Percentiles rank a stretch among this genome's conserved stretches.
Evolutionary conservation across 345 rosid species (phyloP).

Genomic region (Linum usitatissimum): DNA sequence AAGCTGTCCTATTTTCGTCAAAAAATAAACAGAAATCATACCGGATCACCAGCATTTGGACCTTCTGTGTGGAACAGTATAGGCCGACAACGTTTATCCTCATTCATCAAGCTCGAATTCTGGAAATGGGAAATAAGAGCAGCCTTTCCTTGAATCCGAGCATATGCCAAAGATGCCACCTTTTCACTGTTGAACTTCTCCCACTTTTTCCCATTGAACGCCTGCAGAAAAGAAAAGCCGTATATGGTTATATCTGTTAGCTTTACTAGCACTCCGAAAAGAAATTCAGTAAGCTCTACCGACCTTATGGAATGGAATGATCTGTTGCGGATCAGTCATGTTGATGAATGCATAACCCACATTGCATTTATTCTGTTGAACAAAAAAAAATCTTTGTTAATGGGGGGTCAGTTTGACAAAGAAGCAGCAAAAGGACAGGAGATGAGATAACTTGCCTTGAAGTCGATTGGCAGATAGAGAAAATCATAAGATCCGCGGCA

Average conservation of each 20-base stretch:
- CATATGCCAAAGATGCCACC: slow-evolving; percentile 66
- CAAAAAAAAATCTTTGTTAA: too few species aligned
- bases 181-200: slow-evolving; percentile 75
- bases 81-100: slow-evolving; percentile 64
- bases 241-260: slow-evolving; percentile 7
- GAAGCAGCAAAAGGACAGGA: slow-evolving; percentile 5
- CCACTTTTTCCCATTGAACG: slow-evolving; percentile 75
- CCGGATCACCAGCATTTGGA: slow-evolving; percentile 70
- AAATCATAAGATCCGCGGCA: slow-evolving; percentile 72
- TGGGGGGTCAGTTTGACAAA: not conserved
- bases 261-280: not conserved
- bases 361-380: slow-evolving; percentile 71
- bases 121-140: slow-evolving; percentile 75
- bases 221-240: slow-evolving; percentile 24
- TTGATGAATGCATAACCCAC: slow-evolving; percentile 92
- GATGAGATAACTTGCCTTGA: slow-evolving; percentile 40
- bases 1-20: not conserved
- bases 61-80: slow-evolving; percentile 66
- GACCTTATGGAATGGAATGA: slow-evolving; percentile 66
- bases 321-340: slow-evolving; percentile 66
- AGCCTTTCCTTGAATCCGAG: slow-evolving; percentile 62
- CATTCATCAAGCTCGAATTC: slow-evolving; percentile 75
- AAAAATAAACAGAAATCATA: slow-evolving; percentile 9
- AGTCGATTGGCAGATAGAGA: slow-evolving; percentile 72
- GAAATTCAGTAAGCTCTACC: slow-evolving; percentile 6